Base-by-base conservation (phyloP, 208 protist species). In the Acanthamoeba sp. region DNA sequence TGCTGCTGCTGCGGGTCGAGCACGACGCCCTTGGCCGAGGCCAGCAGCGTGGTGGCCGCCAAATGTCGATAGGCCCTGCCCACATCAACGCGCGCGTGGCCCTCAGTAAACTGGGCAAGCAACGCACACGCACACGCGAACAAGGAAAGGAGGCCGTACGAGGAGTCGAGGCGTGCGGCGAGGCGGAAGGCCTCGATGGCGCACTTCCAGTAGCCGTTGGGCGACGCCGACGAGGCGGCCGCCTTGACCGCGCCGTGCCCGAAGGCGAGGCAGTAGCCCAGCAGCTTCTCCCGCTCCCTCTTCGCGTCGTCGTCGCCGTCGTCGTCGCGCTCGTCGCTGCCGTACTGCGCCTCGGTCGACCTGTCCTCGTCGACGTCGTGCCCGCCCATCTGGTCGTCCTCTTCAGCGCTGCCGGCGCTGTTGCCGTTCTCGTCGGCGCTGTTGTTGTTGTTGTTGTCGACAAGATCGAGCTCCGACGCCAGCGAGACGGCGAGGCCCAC, bases 101-200 rank as follows among this genome's bases (percentile, higher is more conserved):
- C 6, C 42, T 20, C 48, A 55, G n/a, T n/a, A 55, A 55, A 55
- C 48, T 20, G 16, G 22, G 22, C 12, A 59, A 4, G 22, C 12
- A 20, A 59, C 55, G 22, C 12, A 59, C 22, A 62, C 16, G n/a
- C 16, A 22, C 55, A 62, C 16, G n/a, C 55, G 55, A 10, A 42
- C 29, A 36, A 76, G 14, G 10, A 5, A 40, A 2, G n/a, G 1
- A 20, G 40, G 66, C 9, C 36, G 22, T 42, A 84, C 73, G 73
- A 45, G 42, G 73, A 22, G 38, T 84, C 73, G 18, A 84, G 73
- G 29, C 73, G 73, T 16, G 73, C 34, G 40, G 73, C 73, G 20
- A 84, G 73, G 22, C n/a, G 73, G 73, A 84, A 84, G 73, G 73
- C 73, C 16, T 84, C 38, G 73, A 84, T 22, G 14, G 73, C 73